phyloP scores from a whole-genome alignment of 257 asterid genomes.

The Avicennia marina region DNA sequence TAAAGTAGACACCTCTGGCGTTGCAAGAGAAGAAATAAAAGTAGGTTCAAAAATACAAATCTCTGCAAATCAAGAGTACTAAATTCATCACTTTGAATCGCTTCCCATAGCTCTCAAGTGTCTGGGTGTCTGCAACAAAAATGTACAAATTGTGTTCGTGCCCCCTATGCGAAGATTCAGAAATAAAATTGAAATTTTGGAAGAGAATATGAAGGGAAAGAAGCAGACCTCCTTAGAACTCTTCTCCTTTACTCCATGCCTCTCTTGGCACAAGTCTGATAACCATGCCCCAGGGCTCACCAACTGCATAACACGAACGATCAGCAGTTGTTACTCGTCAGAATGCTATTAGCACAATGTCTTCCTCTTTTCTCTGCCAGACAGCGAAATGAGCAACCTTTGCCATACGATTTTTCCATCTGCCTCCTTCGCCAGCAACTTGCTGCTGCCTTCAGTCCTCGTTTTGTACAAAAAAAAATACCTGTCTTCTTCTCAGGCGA shows the following conservation, averaged over 20 bases:
- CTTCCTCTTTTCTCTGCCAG: slow-evolving; percentile 58
- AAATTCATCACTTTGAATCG: slow-evolving; percentile 33
- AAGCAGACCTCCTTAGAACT: slow-evolving; percentile 31
- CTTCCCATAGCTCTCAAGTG: slow-evolving; percentile 46
- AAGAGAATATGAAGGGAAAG: not conserved
- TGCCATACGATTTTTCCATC: slow-evolving; percentile 47
- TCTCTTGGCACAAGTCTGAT: slow-evolving; percentile 37
- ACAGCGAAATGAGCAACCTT: slow-evolving; percentile 31
- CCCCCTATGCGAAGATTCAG: no score
- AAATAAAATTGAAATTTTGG: no score
- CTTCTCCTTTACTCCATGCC: slow-evolving; percentile 55
- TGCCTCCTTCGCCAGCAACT: slow-evolving; percentile 27
- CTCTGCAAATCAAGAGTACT: not conserved
- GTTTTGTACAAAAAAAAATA: slow-evolving; percentile 42
- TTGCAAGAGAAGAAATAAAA: no score
- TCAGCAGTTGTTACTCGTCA: not conserved
- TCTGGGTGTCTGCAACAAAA: slow-evolving; percentile 32
- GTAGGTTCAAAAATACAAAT: no score
- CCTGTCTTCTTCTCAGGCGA: slow-evolving; percentile 58
- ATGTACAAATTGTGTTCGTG: no score
- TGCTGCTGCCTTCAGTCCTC: slow-evolving; percentile 42
- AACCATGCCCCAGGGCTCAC: slow-evolving; percentile 52
- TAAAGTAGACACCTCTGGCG: no score
- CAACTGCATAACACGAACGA: not conserved
- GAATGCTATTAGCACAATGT: slow-evolving; percentile 49